Percentiles rank a stretch among this genome's conserved stretches.
These are phyloP conservation scores for Cladosporium sp. DNA, from an alignment of 2,329 filamentous ascomycete genomes.

Conservation along the genomic window DNA sequence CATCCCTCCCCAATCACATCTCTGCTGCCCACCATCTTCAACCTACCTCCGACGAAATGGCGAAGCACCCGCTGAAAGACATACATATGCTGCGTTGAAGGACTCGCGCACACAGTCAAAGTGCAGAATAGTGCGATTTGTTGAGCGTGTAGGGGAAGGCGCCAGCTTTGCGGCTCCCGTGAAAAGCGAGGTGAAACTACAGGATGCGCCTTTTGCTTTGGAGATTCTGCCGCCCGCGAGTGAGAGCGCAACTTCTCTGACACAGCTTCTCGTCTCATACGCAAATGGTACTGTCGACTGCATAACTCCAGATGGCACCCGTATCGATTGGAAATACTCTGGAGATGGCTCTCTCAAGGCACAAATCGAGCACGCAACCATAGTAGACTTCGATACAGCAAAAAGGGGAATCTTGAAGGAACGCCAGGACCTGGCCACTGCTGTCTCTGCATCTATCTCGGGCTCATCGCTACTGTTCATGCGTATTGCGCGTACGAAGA, in stretches of 20 bases:
- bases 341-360: not conserved
- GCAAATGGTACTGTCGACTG: slow-evolving; percentile 28
- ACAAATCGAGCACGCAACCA: slow-evolving; percentile 13
- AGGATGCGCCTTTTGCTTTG: slow-evolving; percentile 5
- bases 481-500: slow-evolving; percentile 7
- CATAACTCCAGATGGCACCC: slow-evolving; percentile 18
- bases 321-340: slow-evolving; percentile 10
- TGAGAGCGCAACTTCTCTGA: not conserved
- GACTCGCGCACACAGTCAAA: slow-evolving; percentile 44
- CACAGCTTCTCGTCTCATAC: slow-evolving; percentile 26
- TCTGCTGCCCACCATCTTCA: slow-evolving; percentile 56
- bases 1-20: slow-evolving; percentile 55
- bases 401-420: slow-evolving; percentile 41
- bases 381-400: slow-evolving; percentile 34
- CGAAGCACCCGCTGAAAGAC: slow-evolving; percentile 44
- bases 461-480: slow-evolving; percentile 20
- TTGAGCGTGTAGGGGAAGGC: slow-evolving; percentile 42
- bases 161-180: slow-evolving; percentile 25
- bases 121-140: slow-evolving; percentile 51
- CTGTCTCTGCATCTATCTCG: slow-evolving; percentile 6
- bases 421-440: slow-evolving; percentile 35
- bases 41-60: slow-evolving; percentile 49
- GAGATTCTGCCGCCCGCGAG: not conserved
- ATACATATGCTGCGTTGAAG: slow-evolving; percentile 53
- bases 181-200: slow-evolving; percentile 24